These are phyloP conservation scores for Colletotrichum ledebouriae DNA, from an alignment of 2,329 filamentous ascomycete genomes.

Conservation along the genomic window DNA sequence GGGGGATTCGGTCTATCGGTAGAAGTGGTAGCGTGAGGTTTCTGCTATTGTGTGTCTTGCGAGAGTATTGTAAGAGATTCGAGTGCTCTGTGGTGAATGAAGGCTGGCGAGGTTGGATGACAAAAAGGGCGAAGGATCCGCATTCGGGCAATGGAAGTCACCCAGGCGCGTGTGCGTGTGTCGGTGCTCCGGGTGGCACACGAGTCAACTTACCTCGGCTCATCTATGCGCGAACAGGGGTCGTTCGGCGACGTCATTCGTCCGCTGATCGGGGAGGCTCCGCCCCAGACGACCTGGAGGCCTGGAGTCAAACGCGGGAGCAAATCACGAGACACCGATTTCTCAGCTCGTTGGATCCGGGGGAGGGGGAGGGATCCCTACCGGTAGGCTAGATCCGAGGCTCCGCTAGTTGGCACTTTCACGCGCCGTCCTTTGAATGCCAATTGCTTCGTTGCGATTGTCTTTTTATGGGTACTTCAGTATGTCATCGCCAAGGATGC, in stretches of 20 bases:
- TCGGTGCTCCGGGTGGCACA: neutral
- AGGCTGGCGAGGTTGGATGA: neutral
- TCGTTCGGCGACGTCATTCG: slow-evolving; percentile 19
- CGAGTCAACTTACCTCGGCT: slow-evolving; percentile 43
- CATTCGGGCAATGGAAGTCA: neutral
- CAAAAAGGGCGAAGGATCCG: slow-evolving; percentile 2
- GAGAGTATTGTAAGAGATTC: neutral
- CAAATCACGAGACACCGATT: slow-evolving; percentile 41
- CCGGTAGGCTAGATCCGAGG: slow-evolving; percentile 26
- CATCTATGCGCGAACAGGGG: slow-evolving; percentile 41
- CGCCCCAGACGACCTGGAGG: neutral
- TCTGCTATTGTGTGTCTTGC: neutral
- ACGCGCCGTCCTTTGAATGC: neutral
- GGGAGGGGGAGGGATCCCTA: neutral
- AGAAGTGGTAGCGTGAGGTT: neutral
- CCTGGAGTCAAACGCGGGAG: slow-evolving; percentile 37
- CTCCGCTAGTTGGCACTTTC: slow-evolving; percentile 19
- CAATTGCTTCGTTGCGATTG: neutral
- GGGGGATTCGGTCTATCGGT: neutral
- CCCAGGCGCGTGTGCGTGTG: slow-evolving; percentile 9
- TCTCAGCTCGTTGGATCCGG: slow-evolving; percentile 31
- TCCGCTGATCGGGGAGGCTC: slow-evolving; percentile 33
- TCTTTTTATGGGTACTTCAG: neutral
- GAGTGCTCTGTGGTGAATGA: neutral
- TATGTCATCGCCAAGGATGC: slow-evolving; percentile 13